These are phyloP conservation scores for Alternaria rosae DNA, from an alignment of 2,329 filamentous ascomycete species.

Conservation along the genomic window DNA sequence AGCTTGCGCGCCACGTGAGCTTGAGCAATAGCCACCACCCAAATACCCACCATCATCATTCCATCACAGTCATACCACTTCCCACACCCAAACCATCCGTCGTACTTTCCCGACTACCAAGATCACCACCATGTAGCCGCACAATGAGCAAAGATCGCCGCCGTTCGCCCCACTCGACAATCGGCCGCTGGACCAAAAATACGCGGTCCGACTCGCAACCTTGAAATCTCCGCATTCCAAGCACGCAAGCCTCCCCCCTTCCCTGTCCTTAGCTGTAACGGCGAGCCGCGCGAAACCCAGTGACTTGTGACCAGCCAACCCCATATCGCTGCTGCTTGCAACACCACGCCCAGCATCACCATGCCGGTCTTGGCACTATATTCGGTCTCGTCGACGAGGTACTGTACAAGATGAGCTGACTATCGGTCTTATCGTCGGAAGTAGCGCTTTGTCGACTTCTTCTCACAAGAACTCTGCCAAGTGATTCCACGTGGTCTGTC, in stretches of 20 bases:
- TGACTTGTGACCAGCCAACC: background rate
- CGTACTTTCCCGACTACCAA: background rate
- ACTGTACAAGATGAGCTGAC: background rate
- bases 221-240: background rate
- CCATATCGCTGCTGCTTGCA: background rate
- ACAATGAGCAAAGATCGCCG: background rate
- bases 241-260: background rate
- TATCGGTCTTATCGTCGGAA: background rate
- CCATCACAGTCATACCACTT: background rate
- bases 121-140: background rate
- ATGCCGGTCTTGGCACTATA: background rate
- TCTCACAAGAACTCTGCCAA: background rate
- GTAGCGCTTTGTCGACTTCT: background rate
- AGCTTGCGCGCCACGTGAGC: background rate
- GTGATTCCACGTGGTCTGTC: background rate
- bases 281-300: background rate
- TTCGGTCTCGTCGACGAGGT: background rate
- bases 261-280: background rate
- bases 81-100: background rate
- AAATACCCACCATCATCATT: background rate
- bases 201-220: background rate
- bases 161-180: conserved; percentile 1
- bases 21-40: background rate
- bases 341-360: conserved; percentile 5
- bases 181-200: background rate